Evolutionary conservation across 176 grass and related monocot species (phyloP).

Genomic region (Carex kokanica): DNA sequence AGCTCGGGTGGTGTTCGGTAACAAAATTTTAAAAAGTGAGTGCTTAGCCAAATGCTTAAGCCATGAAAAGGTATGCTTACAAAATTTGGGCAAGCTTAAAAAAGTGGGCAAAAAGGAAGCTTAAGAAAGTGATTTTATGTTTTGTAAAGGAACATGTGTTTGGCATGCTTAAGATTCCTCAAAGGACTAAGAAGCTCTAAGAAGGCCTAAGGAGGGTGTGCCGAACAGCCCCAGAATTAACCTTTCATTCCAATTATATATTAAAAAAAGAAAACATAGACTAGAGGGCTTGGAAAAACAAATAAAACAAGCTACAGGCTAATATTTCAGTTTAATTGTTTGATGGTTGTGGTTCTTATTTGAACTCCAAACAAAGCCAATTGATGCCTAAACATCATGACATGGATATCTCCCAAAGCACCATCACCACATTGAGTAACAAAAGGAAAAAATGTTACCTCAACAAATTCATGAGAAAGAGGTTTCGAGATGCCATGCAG

Average conservation of each 20-base stretch:
- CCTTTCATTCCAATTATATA: background rate
- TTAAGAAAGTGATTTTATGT: no score
- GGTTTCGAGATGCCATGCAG: slow-evolving; percentile 62
- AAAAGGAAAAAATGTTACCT: slow-evolving; percentile 47
- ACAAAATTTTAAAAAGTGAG: no score
- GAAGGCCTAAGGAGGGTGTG: no score
- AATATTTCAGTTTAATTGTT: background rate
- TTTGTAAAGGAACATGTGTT: no score
- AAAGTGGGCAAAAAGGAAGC: no score
- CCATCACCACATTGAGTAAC: background rate
- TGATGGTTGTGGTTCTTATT: background rate
- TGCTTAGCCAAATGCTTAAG: no score
- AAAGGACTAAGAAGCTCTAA: no score
- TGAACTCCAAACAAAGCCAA: background rate
- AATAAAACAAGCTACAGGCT: background rate
- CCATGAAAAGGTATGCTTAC: no score
- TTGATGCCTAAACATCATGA: background rate
- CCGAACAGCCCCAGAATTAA: background rate
- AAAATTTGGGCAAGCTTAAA: no score
- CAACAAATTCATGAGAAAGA: slow-evolving; percentile 71
- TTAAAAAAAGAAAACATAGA: background rate
- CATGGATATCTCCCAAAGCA: background rate
- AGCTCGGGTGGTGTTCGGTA: no score
- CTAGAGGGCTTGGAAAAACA: background rate
- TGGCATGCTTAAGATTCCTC: no score